Percentiles rank a stretch among this genome's conserved stretches.
Evolutionary conservation across 352 stramenopile genomes (phyloP).

Genomic region (Aphanomyces euteiches): DNA sequence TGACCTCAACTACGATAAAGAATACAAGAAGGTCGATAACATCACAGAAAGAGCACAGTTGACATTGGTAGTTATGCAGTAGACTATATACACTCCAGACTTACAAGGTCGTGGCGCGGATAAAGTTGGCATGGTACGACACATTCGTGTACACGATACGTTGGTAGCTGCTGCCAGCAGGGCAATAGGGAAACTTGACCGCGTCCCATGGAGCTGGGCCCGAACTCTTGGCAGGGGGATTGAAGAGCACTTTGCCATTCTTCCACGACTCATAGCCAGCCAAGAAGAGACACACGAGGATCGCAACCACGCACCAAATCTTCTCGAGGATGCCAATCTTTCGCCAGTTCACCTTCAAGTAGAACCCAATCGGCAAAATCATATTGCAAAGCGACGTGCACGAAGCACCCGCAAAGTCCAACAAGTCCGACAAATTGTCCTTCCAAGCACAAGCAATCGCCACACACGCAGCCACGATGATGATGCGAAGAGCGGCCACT

Average conservation of each 20-base stretch:
- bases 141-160: constrained; percentile 23
- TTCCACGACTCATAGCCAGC: constrained; percentile 12
- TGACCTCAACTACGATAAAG: too few relatives aligned
- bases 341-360: constrained; percentile 37
- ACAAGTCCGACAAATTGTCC: constrained; percentile 63
- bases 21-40: too few relatives aligned
- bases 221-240: background rate
- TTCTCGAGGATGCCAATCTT: background rate
- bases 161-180: constrained; percentile 2
- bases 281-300: constrained; percentile 4
- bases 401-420: constrained; percentile 62
- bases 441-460: constrained; percentile 41
- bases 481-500: constrained; percentile 38
- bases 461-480: constrained; percentile 54
- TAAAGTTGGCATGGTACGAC: constrained; percentile 2
- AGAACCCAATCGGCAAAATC: constrained; percentile 66
- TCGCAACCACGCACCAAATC: background rate
- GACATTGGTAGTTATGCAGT: too few relatives aligned
- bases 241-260: constrained; percentile 17
- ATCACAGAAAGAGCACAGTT: too few relatives aligned
- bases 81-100: too few relatives aligned
- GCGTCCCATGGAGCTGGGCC: too few relatives aligned
- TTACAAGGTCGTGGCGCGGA: background rate
- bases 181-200: constrained; percentile 6
- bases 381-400: constrained; percentile 57